Evolutionary conservation across 257 asterid species (phyloP), one percentile per base, ranked within the genome.

Genomic region (Lantana camara): DNA sequence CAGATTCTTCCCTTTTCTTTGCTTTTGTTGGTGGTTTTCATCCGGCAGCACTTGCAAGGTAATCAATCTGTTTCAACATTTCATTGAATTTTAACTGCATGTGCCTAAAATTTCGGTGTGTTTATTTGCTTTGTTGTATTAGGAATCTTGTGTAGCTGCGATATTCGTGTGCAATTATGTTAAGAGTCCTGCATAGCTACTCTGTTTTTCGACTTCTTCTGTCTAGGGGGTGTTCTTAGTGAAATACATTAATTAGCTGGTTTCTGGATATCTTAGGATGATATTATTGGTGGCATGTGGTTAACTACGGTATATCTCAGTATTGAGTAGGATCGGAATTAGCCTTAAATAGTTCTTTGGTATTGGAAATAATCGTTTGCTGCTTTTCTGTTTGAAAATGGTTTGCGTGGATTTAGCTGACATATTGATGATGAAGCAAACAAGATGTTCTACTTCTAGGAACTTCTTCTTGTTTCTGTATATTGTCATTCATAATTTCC

Each of bases 41-140:
- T 94, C 64, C 83, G 96, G 69, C 95, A 90, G 80, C 97, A 94
- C 78, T 85, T 90, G 81, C 96, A 83, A 84, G 97, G 99, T 94
- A 76, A 29, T 38, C 5, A 2, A 40, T 1, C 27, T 12, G n/a
- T 27, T 27, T 27, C 11, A 4, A 7, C 3, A 49, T 22, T 58
- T 50, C 9, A 64, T 19, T 65, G 24, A 17, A 1, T 41, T 37
- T 68, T 37, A 29, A 12, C 44, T 60, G 45, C 27, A 27, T 42
- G 48, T 71, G 12, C 37, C 20, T 32, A 13, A 52, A 8, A 9
- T 23, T 4, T 24, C 11, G 1, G 5, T 23, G 5, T 52, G 7
- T 23, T 41, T 41, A 41, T 41, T 41, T 7, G 9, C 40, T 22
- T 62, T 44, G 16, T 62, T 47, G 45, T 3, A 45, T n/a, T n/a